Evolutionary conservation across 225 moss, liverwort and hornwort species (phyloP), one percentile per base, ranked within the genome.

Genomic region (Physcomitrium patens): DNA sequence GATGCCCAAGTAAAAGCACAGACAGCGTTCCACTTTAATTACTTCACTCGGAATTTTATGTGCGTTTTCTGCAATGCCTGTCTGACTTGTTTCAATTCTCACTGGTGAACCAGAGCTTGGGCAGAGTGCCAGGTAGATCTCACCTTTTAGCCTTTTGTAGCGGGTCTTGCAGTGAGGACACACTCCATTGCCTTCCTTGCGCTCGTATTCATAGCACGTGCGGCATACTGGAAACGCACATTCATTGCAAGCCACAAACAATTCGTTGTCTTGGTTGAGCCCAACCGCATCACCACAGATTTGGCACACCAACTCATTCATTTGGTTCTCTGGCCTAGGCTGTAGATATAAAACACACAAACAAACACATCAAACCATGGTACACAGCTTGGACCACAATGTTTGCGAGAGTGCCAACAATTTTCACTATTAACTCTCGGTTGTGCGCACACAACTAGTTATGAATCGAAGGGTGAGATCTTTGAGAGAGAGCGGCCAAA

Each of bases 261-360:
- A 85, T 72, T 96, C 96, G 17, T 91, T 94, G 6, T 84, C 82
- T 8, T 79, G 59, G 16, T 92, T 94, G 17, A 90, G 83, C 47
- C 96, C 91, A 0, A 96, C 96, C 55, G 94, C 94, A 80, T 96
- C 96, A 12, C 96, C 96, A 60, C 96, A 96, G 46, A 96, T 96
- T 77, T 96, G 91, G 49, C 96, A 96, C 58, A 87, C 87, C 26
- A 82, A 85, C 48, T 94, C 91, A 41, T 78, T 83, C 41, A 81
- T 77, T 45, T 96, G 94, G 62, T 87, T 89, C 81, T 79, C 68
- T 68, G 88, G 89, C 65, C 88, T 88, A 28, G 87, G 89, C 96
- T 96, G 88, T 85, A 84, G 31, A 31, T 5, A 31, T 5, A 31
- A 37, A 61, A 18, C 69, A 68, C 19, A 43, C 1, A 3, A 12